Evolutionary conservation across 331 rosid genomes (phyloP).

Genomic region (Dryas integrifolia): DNA sequence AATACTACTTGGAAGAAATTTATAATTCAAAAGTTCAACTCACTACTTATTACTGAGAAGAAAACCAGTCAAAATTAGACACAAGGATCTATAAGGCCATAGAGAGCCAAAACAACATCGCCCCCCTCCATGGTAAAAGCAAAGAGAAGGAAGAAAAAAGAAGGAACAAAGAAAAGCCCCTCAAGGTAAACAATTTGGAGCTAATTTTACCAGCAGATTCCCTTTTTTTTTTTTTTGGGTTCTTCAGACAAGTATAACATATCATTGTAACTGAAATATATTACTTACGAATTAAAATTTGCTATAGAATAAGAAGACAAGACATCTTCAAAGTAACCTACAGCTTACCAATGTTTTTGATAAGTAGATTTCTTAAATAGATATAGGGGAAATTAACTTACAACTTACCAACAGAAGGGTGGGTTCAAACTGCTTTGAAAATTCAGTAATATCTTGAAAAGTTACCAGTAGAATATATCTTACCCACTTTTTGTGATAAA

Average conservation of each 20-base stretch:
- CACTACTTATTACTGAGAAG: background rate
- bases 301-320: background rate
- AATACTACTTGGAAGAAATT: background rate
- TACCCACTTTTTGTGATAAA: conserved; percentile 3
- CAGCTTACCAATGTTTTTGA: background rate
- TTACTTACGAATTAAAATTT: background rate
- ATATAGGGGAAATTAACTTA: background rate
- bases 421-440: conserved; percentile 26
- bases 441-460: conserved; percentile 19
- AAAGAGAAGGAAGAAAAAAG: no score
- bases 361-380: background rate
- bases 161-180: background rate
- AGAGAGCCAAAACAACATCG: background rate
- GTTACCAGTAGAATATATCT: conserved; percentile 22
- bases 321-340: background rate
- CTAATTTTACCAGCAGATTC: background rate
- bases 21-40: background rate
- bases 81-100: background rate
- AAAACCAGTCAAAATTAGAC: background rate
- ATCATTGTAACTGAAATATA: background rate
- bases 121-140: background rate
- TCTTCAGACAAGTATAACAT: background rate
- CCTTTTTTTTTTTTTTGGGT: background rate
- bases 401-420: conserved; percentile 7
- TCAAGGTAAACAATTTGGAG: background rate